phyloP scores from a whole-genome alignment of 2,329 filamentous ascomycete genomes.

The Bipolaris cookei region DNA sequence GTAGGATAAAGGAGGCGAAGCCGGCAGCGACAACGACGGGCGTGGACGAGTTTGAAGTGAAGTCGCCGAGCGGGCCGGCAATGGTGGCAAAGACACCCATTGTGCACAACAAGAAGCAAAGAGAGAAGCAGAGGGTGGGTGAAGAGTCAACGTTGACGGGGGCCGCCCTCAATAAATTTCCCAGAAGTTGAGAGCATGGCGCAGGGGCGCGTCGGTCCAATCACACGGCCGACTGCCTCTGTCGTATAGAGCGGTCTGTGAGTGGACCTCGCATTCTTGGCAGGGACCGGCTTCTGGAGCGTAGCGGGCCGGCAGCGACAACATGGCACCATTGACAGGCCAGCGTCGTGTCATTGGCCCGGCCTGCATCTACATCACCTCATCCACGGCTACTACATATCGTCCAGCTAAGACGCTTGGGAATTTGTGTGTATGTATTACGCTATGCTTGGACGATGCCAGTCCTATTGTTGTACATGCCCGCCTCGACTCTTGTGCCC shows the following conservation, averaged over 20 bases:
- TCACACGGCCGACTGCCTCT: constrained; percentile 7
- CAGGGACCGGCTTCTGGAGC: constrained; percentile 24
- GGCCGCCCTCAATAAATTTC: constrained; percentile 39
- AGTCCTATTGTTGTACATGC: constrained; percentile 24
- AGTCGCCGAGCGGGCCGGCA: constrained; percentile 56
- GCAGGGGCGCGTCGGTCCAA: constrained; percentile 28
- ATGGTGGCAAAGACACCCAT: constrained; percentile 62
- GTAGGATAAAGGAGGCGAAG: constrained; percentile 56
- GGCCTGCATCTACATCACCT: constrained; percentile 2
- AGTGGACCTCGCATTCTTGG: constrained; percentile 24
- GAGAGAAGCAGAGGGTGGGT: background rate
- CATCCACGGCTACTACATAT: background rate
- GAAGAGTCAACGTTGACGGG: constrained; percentile 21
- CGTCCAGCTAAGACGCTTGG: background rate
- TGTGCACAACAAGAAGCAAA: constrained; percentile 23
- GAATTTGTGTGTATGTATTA: background rate
- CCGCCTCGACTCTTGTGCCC: constrained; percentile 21
- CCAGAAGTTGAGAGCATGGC: constrained; percentile 20
- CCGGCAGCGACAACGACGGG: constrained; percentile 55
- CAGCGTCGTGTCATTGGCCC: constrained; percentile 32
- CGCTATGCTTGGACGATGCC: constrained; percentile 5
- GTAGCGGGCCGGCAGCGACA: constrained; percentile 13
- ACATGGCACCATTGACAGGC: constrained; percentile 37
- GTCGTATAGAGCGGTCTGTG: constrained; percentile 25
- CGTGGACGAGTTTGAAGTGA: constrained; percentile 49